phyloP scores from a whole-genome alignment of 2,329 filamentous ascomycete species.

The Aureobasidium melanogenum region DNA sequence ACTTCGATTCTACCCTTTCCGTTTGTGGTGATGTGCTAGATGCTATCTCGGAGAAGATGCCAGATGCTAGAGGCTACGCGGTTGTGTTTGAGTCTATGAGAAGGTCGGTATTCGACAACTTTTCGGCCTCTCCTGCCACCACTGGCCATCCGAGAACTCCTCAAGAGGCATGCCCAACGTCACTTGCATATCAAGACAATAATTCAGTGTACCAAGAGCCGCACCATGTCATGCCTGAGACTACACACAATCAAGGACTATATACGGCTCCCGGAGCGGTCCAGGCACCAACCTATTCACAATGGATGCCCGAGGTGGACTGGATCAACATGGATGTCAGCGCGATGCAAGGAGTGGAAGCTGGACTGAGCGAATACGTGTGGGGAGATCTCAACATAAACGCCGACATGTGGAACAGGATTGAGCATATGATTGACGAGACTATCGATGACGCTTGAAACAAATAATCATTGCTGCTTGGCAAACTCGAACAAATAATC shows the following conservation, averaged over 20 bases:
- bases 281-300: neutral
- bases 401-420: neutral
- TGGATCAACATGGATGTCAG: neutral
- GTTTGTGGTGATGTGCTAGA: neutral
- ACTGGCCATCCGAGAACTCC: neutral
- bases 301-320: neutral
- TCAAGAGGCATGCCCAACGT: neutral
- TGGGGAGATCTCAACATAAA: constrained; percentile 2
- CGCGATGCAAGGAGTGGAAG: neutral
- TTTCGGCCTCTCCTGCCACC: neutral
- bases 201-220: neutral
- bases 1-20: neutral
- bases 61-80: neutral
- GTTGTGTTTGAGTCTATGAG: neutral
- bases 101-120: neutral
- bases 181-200: neutral
- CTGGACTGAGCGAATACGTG: neutral
- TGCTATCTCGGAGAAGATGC: neutral
- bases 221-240: neutral
- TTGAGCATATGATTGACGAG: constrained; percentile 1
- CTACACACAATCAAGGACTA: neutral
- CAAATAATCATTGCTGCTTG: neutral
- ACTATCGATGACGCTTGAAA: neutral
- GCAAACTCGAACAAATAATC: constrained; percentile 19
- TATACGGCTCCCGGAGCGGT: neutral